Percentiles rank a stretch among this genome's conserved stretches.
These are phyloP conservation scores for Puccinia hordei DNA, from an alignment of 1,284 basidiomycete species.

Conservation along the genomic window DNA sequence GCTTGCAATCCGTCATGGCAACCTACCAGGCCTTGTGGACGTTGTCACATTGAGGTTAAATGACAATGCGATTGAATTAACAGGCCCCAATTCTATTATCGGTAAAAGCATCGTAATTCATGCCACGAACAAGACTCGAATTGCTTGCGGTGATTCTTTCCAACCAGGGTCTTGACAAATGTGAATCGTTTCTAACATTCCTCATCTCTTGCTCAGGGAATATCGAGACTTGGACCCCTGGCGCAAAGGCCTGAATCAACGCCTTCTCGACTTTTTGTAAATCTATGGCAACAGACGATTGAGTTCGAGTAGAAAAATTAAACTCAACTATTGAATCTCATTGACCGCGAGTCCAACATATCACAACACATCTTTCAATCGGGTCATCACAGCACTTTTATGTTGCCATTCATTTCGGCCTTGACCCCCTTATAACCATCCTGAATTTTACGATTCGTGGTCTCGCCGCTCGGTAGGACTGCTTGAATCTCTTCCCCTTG, in stretches of 20 bases:
- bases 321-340: background rate
- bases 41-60: conserved; percentile 43
- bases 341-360: background rate
- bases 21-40: conserved; percentile 25
- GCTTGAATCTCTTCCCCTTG: background rate
- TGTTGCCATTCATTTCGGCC: background rate
- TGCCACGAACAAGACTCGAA: conserved; percentile 53
- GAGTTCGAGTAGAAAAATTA: background rate
- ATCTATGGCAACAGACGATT: background rate
- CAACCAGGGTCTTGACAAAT: background rate
- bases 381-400: no score
- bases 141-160: conserved; percentile 54
- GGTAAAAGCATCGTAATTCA: conserved; percentile 56
- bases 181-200: background rate
- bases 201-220: background rate
- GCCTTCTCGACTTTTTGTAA: background rate
- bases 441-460: background rate
- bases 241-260: conserved; percentile 1
- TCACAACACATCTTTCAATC: background rate
- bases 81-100: conserved; percentile 54
- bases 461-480: no score
- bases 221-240: conserved; percentile 15
- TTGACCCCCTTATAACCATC: background rate
- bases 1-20: conserved; percentile 14
- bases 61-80: conserved; percentile 54